phyloP scores from a whole-genome alignment of 805 yeast genomes.

The Metschnikowia santaceciliae region DNA sequence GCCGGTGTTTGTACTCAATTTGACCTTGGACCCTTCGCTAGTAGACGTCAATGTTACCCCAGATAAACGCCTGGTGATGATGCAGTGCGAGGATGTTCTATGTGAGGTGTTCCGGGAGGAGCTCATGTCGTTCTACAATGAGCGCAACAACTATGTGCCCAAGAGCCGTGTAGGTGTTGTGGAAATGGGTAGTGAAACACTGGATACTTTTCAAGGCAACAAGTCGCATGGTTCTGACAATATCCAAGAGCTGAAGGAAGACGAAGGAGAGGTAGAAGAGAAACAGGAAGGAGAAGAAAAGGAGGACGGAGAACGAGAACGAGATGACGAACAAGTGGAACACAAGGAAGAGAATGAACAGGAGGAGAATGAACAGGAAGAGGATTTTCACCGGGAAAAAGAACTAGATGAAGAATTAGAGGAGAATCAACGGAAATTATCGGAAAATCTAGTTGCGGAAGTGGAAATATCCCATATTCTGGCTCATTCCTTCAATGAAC shows the following conservation, averaged over 20 bases:
- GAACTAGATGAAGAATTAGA: too few relatives aligned
- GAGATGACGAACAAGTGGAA: not conserved
- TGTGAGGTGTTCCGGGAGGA: conserved; percentile 52
- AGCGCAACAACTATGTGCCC: conserved; percentile 35
- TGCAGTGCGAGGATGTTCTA: conserved; percentile 63
- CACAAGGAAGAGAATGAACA: not conserved
- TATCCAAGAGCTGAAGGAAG: conserved; percentile 2
- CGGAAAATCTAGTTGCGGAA: too few relatives aligned
- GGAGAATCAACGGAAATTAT: too few relatives aligned
- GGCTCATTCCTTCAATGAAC: not conserved
- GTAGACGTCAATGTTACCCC: conserved; percentile 91
- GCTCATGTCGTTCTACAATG: conserved; percentile 46
- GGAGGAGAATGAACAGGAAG: not conserved
- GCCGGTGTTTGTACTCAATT: conserved; percentile 66
- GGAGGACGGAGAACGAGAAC: not conserved
- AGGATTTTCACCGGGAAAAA: not conserved
- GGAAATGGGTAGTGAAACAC: conserved; percentile 12
- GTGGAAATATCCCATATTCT: not conserved
- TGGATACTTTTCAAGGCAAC: not conserved
- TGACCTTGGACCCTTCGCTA: conserved; percentile 47
- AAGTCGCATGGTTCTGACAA: not conserved
- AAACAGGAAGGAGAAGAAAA: conserved; percentile 5
- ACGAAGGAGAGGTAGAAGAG: conserved; percentile 9
- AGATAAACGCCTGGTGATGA: conserved; percentile 70
- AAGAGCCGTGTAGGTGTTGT: conserved; percentile 25